Percentiles rank a stretch among this genome's conserved stretches.
Evolutionary conservation across 2,329 filamentous ascomycete species (phyloP).

Genomic region (Trichoderma koningii): DNA sequence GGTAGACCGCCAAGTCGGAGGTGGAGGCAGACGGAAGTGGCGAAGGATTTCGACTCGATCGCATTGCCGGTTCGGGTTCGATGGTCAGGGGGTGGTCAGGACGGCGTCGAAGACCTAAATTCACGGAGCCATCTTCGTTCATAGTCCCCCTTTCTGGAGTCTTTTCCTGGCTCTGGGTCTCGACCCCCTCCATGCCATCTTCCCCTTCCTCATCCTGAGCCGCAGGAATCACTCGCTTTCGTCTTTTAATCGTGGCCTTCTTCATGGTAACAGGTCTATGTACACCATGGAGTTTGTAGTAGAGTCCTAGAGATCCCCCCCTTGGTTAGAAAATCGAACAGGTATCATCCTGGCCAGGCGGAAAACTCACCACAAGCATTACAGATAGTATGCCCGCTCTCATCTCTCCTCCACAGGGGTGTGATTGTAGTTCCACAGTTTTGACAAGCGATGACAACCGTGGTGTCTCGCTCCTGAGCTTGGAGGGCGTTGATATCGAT

Average conservation of each 20-base stretch:
- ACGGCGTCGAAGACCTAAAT: conserved; percentile 58
- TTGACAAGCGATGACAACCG: conserved; percentile 81
- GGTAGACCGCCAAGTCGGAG: conserved; percentile 55
- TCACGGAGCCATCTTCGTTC: conserved; percentile 66
- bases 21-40: conserved; percentile 43
- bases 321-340: neutral
- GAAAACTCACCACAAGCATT: conserved; percentile 88
- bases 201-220: conserved; percentile 54
- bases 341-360: neutral
- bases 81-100: conserved; percentile 49
- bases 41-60: conserved; percentile 48
- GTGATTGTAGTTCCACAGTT: conserved; percentile 98
- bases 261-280: conserved; percentile 98
- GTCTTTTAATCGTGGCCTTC: conserved; percentile 92
- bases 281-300: conserved; percentile 92
- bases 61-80: conserved; percentile 49
- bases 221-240: conserved; percentile 91
- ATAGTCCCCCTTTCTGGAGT: conserved; percentile 56
- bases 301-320: conserved; percentile 66
- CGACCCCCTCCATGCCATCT: conserved; percentile 51
- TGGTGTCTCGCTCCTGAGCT: conserved; percentile 37
- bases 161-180: conserved; percentile 42
- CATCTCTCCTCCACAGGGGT: conserved; percentile 91
- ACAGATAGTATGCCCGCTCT: conserved; percentile 94
- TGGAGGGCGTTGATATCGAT: conserved; percentile 42